phyloP scores from a whole-genome alignment of 73 alveolate species.

The Blepharisma stoltei region DNA sequence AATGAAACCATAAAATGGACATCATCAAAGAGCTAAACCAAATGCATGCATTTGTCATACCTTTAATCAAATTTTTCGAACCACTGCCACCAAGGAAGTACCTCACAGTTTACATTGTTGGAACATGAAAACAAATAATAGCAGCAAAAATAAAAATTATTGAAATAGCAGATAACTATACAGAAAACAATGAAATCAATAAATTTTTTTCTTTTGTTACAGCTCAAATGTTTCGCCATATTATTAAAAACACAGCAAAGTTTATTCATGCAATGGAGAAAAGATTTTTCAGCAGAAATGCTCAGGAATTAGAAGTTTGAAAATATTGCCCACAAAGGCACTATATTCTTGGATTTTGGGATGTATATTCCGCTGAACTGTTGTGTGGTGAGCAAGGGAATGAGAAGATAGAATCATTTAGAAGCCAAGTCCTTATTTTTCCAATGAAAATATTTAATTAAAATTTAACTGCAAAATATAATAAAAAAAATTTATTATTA shows the following conservation, averaged over 20 bases:
- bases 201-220: conserved; percentile 4
- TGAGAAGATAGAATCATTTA: background rate
- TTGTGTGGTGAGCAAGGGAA: background rate
- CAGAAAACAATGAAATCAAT: background rate
- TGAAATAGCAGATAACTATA: background rate
- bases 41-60: background rate
- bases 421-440: background rate
- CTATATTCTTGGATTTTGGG: conserved; percentile 12
- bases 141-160: background rate
- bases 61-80: background rate
- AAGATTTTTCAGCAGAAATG: background rate
- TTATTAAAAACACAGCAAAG: conserved; percentile 12
- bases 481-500: no score
- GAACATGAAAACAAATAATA: conserved; percentile 13
- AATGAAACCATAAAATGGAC: no score
- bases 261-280: conserved; percentile 24
- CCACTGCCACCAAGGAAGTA: conserved; percentile 15
- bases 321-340: background rate
- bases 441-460: no score
- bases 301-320: no score
- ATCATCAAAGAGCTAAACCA: background rate
- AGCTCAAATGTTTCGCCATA: conserved; percentile 14
- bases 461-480: no score
- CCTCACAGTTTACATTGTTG: background rate
- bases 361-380: conserved; percentile 28